Percentiles rank a stretch among this genome's conserved stretches.
Conservation (phyloP, 257 asterid species). For the Hygrophila difformis region DNA sequence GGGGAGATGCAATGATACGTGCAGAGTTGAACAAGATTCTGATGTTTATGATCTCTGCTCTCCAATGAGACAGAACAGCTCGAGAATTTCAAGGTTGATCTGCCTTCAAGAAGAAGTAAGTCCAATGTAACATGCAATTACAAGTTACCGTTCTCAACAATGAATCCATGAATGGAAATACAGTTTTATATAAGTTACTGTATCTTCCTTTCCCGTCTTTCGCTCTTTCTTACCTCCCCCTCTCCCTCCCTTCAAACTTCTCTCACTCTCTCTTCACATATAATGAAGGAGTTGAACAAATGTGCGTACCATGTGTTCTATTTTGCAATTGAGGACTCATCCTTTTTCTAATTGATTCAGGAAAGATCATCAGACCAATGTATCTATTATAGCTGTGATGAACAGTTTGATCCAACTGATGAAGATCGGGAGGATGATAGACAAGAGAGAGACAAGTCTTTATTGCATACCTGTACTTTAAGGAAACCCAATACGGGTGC, state of each 20-base stretch:
- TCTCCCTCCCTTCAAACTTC: too few species aligned
- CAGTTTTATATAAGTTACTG: neutral
- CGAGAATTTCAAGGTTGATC: slow-evolving; percentile 23
- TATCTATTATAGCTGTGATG: slow-evolving; percentile 54
- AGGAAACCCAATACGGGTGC: slow-evolving; percentile 22
- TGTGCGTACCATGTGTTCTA: neutral
- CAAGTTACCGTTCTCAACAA: slow-evolving; percentile 1
- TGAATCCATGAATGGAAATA: slow-evolving; percentile 2
- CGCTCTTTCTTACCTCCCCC: neutral
- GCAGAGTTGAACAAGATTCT: slow-evolving; percentile 29
- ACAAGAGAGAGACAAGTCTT: slow-evolving; percentile 20
- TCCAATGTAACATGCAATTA: slow-evolving; percentile 11
- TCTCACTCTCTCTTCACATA: slow-evolving; percentile 7
- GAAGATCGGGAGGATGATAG: slow-evolving; percentile 20
- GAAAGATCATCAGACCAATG: slow-evolving; percentile 48
- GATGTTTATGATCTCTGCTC: slow-evolving; percentile 37
- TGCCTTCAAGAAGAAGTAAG: slow-evolving; percentile 72
- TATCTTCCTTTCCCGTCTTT: neutral
- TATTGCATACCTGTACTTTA: slow-evolving; percentile 10
- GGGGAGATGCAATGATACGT: slow-evolving; percentile 28
- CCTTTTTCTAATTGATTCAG: too few species aligned
- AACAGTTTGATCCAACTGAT: slow-evolving; percentile 35
- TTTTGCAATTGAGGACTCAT: too few species aligned
- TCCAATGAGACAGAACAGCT: slow-evolving; percentile 37
- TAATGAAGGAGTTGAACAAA: neutral